Conservation (phyloP, 1,139 yeast genomes). For the Geotrichum siamense region DNA sequence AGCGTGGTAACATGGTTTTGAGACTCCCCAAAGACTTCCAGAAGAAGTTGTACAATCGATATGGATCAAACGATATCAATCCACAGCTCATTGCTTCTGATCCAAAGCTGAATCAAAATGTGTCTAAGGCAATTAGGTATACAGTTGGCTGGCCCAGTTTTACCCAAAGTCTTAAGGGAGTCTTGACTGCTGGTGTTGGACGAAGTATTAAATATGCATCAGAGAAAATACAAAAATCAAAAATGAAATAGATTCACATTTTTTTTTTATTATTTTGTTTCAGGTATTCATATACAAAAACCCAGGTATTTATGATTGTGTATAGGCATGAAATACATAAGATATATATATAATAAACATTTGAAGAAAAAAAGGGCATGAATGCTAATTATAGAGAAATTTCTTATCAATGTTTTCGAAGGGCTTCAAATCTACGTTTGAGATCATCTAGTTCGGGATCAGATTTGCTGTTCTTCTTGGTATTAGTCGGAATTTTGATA, state of each 20-base stretch:
- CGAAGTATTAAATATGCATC: slow-evolving; percentile 70
- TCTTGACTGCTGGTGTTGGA: slow-evolving; percentile 74
- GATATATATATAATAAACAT: no score
- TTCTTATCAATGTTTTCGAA: slow-evolving; percentile 29
- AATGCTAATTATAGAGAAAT: neutral
- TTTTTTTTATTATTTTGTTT: no score
- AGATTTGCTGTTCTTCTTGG: slow-evolving; percentile 16
- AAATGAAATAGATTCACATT: slow-evolving; percentile 15
- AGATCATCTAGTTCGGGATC: slow-evolving; percentile 46
- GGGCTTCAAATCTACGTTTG: slow-evolving; percentile 49
- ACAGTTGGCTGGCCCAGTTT: slow-evolving; percentile 67
- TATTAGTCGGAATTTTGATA: slow-evolving; percentile 22
- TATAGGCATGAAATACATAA: no score
- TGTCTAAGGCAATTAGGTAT: slow-evolving; percentile 44
- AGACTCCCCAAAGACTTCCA: slow-evolving; percentile 50
- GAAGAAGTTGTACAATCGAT: slow-evolving; percentile 40
- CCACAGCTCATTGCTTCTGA: slow-evolving; percentile 37
- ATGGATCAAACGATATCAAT: slow-evolving; percentile 21
- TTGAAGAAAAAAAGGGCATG: no score
- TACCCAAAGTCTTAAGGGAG: slow-evolving; percentile 72
- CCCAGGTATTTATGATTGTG: no score
- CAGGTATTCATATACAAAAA: no score
- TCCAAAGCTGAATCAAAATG: slow-evolving; percentile 35
- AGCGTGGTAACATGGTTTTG: slow-evolving; percentile 36
- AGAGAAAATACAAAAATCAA: slow-evolving; percentile 50